Evolutionary conservation across 2,329 filamentous ascomycete genomes (phyloP), one percentile per base, ranked within the genome.

Genomic region (Aspergillus pseudoterreus): DNA sequence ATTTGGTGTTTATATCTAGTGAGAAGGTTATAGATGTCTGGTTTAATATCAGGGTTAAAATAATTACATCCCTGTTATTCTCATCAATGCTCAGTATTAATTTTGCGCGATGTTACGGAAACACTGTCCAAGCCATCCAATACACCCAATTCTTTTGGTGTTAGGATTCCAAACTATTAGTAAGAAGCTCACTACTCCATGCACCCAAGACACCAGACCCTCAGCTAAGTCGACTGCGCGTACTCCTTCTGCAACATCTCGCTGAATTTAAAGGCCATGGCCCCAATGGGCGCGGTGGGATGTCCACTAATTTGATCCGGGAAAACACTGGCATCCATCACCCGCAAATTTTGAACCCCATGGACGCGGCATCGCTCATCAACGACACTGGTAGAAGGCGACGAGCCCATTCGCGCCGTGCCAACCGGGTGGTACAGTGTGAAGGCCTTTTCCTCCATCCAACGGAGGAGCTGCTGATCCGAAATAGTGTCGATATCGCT

Each of bases 311-410:
- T 49, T 39, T 60, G 56, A 35, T 60, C 56, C 3, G 59, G 61
- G 39, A 62, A 60, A 2, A 63, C 52, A 50, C 61, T 60, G 1
- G 55, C 55, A 51, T 62, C 61, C 50, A 60, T 57, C 1, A 63
- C 49, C 0, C 58, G 45, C 14, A 63, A 47, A 2, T 54, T 44
- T 11, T 54, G 51, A 5, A 62, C 53, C 2, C 58, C 61, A 41
- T 58, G 55, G 1, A 63, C 60, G 6, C 52, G 52, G n/a, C 59
- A 56, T 15, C 57, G 41, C 4, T 52, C 14, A 42, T 62, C 58
- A 4, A 63, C 61, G 2, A 61, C 58, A n/a, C 54, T 57, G 12
- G 45, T 48, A 2, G 45, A 41, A 0, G 49, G 47, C 0, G 49
- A 44, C 2, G 52, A 43, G 1, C 59, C 61, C 61, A 63, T 62